These are phyloP conservation scores for Santalum album DNA, from an alignment of 164 flowering plant species.

Conservation along the genomic window DNA sequence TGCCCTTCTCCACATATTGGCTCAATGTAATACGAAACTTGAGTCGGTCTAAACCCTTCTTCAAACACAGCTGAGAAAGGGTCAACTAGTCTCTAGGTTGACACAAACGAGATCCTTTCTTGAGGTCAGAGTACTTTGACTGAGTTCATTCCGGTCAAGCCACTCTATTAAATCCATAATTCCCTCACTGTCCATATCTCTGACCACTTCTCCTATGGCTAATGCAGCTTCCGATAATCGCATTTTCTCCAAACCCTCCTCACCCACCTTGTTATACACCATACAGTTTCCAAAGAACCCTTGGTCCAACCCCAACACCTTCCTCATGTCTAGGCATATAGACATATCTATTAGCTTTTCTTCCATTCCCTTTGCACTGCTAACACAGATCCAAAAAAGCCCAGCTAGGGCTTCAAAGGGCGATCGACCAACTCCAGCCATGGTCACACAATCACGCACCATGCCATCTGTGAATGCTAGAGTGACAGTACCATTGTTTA, in stretches of 20 bases:
- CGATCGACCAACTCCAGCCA: slow-evolving; percentile 16
- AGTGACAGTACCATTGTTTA: slow-evolving; percentile 28
- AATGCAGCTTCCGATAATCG: slow-evolving; percentile 23
- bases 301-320: slow-evolving; percentile 28
- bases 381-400: slow-evolving; percentile 46
- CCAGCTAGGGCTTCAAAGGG: slow-evolving; percentile 51
- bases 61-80: slow-evolving; percentile 28
- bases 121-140: slow-evolving; percentile 7
- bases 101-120: slow-evolving; percentile 34
- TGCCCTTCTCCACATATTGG: slow-evolving; percentile 36
- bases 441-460: slow-evolving; percentile 39
- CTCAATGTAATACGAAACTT: slow-evolving; percentile 39
- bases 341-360: slow-evolving; percentile 38
- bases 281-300: slow-evolving; percentile 62
- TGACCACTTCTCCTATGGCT: slow-evolving; percentile 21
- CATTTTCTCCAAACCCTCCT: slow-evolving; percentile 9
- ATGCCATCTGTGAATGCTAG: slow-evolving; percentile 30
- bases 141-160: slow-evolving; percentile 18
- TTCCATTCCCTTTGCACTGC: slow-evolving; percentile 32
- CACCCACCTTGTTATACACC: slow-evolving; percentile 37
- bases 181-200: slow-evolving; percentile 24
- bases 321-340: slow-evolving; percentile 41
- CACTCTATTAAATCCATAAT: slow-evolving; percentile 45
- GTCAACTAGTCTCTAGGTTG: slow-evolving; percentile 28
- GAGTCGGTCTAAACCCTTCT: slow-evolving; percentile 21